Evolutionary conservation across 495 filamentous ascomycete species (phyloP), one percentile per base, ranked within the genome.

Genomic region (Cetradonia linearis): DNA sequence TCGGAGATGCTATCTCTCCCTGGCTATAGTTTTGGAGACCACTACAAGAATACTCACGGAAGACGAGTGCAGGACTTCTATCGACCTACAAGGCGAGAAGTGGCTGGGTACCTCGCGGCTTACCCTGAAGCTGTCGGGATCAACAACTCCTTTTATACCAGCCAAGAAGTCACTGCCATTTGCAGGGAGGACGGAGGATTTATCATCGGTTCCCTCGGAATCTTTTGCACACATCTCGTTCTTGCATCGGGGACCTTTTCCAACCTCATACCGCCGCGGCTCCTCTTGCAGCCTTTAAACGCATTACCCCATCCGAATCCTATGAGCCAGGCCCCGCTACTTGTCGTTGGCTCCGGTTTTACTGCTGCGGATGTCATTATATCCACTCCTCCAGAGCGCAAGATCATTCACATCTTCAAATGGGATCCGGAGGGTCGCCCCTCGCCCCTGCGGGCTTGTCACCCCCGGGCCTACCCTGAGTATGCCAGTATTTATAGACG

Each of bases 301-400:
- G 37, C 34, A 23, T 52, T 59, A 2, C 56, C 33, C 64, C 38
- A 66, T 67, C 10, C 67, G 63, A 48, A 66, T 55, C 1, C 66
- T 64, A 8, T 70, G 66, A 8, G 44, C 54, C 30, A 62, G 58
- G 40, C 62, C 18, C 76, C 79, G 7, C 60, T 82, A 2, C 73
- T 86, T 5, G 77, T 86, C 30, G 74, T 86, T 38, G 83, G 83
- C 13, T 84, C 83, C 3, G 83, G 84, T 0, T 86, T 87, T 67
- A 81, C 81, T 28, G 82, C 83, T 11, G 82, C 84, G 16, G 83
- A 85, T 69, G 73, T 78, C 2, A 85, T 86, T 48, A 80, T 83
- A 25, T 82, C 81, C 10, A 73, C 80, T 5, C 70, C 74, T 5
- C 63, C 70, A 0, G 60, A 71, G 16, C 78, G 79, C 49, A 79